phyloP scores from a whole-genome alignment of 345 rosid genomes.

The Odontarrhena argentea region DNA sequence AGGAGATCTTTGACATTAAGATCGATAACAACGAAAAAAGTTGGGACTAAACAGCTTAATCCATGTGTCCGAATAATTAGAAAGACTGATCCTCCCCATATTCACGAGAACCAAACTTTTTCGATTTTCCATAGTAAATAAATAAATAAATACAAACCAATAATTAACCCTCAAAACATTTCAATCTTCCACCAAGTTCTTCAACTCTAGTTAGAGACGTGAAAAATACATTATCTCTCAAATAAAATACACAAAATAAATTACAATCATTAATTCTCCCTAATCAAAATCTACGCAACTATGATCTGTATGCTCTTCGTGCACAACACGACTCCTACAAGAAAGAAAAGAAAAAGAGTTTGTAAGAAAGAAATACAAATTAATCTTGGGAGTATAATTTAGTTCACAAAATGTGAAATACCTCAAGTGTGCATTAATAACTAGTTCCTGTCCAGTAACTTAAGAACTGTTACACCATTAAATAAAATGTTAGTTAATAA shows the following conservation, averaged over 20 bases:
- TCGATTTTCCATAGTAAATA: no score
- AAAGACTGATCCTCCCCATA: not conserved
- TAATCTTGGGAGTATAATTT: not conserved
- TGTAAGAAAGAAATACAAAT: not conserved
- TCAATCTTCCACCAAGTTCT: constrained; percentile 32
- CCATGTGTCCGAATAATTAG: constrained; percentile 17
- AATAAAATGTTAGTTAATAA: not conserved
- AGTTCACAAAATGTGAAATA: not conserved
- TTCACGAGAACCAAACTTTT: constrained; percentile 17
- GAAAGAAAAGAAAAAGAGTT: constrained; percentile 1
- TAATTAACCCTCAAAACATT: constrained; percentile 18
- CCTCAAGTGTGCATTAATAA: constrained; percentile 20
- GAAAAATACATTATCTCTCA: constrained; percentile 21
- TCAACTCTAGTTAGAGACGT: constrained; percentile 27
- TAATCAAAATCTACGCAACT: constrained; percentile 30
- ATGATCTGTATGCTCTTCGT: constrained; percentile 15
- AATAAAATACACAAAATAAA: constrained; percentile 14
- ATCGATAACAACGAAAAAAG: not conserved
- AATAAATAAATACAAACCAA: not conserved
- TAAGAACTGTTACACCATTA: constrained; percentile 38
- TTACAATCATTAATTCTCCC: constrained; percentile 21
- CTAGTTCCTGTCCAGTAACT: constrained; percentile 41
- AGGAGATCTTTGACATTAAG: constrained; percentile 7
- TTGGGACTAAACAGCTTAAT: not conserved
- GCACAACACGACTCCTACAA: constrained; percentile 25